These are phyloP conservation scores for Parathielavia hyrcaniae DNA, from an alignment of 495 filamentous ascomycete species.

Conservation along the genomic window DNA sequence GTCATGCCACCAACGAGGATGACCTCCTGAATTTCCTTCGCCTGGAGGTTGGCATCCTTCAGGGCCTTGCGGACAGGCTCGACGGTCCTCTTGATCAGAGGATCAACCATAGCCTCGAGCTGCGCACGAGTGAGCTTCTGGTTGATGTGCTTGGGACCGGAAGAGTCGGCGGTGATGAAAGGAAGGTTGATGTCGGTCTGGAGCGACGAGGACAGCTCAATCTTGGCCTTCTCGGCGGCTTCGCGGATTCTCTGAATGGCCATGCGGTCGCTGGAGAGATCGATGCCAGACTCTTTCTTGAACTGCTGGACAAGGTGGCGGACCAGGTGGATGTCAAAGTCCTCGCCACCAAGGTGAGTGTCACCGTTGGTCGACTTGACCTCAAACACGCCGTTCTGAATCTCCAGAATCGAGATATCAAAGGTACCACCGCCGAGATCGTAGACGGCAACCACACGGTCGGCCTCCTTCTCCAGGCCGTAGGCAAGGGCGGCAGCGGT, in stretches of 20 bases:
- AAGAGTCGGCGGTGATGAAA: slow-evolving; percentile 95
- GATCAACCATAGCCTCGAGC: slow-evolving; percentile 89
- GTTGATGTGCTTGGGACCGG: slow-evolving; percentile 97
- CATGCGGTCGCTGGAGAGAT: slow-evolving; percentile 92
- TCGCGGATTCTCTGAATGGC: slow-evolving; percentile 98
- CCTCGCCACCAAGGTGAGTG: slow-evolving; percentile 95
- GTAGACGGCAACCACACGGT: slow-evolving; percentile 90
- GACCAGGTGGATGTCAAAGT: slow-evolving; percentile 95
- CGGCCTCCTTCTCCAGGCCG: slow-evolving; percentile 87
- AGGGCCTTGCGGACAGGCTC: slow-evolving; percentile 96
- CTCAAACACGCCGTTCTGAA: slow-evolving; percentile 96
- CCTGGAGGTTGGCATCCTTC: slow-evolving; percentile 90
- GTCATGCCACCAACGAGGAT: slow-evolving; percentile 99
- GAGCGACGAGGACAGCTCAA: slow-evolving; percentile 91
- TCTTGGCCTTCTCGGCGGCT: slow-evolving; percentile 99
- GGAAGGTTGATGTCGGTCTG: slow-evolving; percentile 99
- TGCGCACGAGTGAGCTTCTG: slow-evolving; percentile 85
- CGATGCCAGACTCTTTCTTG: slow-evolving; percentile 91
- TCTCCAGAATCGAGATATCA: slow-evolving; percentile 96
- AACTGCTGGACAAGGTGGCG: slow-evolving; percentile 92
- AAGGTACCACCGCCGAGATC: slow-evolving; percentile 98
- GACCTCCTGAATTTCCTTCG: slow-evolving; percentile 96
- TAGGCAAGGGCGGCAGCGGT: slow-evolving; percentile 93
- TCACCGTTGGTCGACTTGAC: slow-evolving; percentile 99
- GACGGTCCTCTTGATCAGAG: slow-evolving; percentile 75